phyloP scores from a whole-genome alignment of 768 basidiomycete species.

The Boletus tylopilopsis region DNA sequence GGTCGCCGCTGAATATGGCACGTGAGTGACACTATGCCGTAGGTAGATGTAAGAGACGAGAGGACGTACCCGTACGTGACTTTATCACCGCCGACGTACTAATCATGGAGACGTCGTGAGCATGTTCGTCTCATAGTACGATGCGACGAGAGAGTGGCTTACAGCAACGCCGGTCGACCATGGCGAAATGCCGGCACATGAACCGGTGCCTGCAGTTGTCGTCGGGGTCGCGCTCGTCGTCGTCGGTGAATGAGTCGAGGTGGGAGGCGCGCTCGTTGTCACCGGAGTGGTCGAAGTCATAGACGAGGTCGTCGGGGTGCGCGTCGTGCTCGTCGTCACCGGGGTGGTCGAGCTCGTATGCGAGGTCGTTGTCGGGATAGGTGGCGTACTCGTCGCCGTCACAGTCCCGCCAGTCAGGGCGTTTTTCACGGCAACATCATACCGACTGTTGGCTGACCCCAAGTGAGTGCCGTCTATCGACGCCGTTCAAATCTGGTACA shows the following conservation, averaged over 20 bases:
- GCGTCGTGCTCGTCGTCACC: background rate
- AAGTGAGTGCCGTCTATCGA: background rate
- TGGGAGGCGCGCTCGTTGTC: background rate
- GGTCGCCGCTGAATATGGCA: constrained; percentile 34
- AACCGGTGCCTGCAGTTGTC: constrained; percentile 17
- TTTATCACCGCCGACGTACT: constrained; percentile 46
- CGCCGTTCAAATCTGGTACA: background rate
- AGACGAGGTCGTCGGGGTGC: no score
- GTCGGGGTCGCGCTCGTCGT: constrained; percentile 6
- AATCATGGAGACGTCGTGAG: background rate
- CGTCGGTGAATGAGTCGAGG: constrained; percentile 5
- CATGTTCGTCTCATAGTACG: no score
- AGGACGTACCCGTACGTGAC: constrained; percentile 40
- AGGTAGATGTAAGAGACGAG: background rate
- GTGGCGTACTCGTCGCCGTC: no score
- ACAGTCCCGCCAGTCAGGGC: constrained; percentile 44
- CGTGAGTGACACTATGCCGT: no score
- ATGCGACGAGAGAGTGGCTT: constrained; percentile 9
- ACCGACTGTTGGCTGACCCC: constrained; percentile 49
- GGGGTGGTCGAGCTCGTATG: background rate
- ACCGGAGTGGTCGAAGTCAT: background rate
- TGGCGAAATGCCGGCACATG: constrained; percentile 40
- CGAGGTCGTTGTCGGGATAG: no score
- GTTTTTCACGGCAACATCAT: constrained; percentile 57
- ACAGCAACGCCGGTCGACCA: constrained; percentile 43